Conservation (phyloP, 2,329 filamentous ascomycete genomes). For the Xylariaceae sp. region DNA sequence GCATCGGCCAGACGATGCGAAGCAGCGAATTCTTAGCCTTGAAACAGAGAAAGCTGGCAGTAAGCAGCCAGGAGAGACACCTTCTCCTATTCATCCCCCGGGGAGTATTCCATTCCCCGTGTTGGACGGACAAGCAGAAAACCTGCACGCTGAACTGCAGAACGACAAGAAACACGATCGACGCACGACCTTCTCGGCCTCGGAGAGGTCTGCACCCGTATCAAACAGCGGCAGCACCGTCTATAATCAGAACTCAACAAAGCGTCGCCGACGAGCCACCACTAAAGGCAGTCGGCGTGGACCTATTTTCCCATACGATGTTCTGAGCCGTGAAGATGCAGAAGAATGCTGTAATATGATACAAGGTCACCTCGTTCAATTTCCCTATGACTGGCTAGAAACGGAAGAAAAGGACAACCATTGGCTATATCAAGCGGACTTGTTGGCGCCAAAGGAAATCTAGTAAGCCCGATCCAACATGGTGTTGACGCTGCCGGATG, state of each 20-base stretch:
- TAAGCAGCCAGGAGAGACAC: conserved; percentile 32
- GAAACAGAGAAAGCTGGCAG: conserved; percentile 23
- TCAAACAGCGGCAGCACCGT: conserved; percentile 34
- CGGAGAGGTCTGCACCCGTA: conserved; percentile 44
- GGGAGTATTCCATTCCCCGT: conserved; percentile 46
- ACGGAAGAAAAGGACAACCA: conserved; percentile 90
- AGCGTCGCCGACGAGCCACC: conserved; percentile 61
- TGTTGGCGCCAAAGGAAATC: conserved; percentile 93
- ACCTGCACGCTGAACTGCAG: conserved; percentile 24
- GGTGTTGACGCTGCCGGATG: not conserved
- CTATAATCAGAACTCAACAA: conserved; percentile 39
- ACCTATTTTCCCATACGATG: conserved; percentile 64
- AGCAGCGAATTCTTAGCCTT: conserved; percentile 16
- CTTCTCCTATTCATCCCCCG: conserved; percentile 41
- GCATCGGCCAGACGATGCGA: conserved; percentile 18
- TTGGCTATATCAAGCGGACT: conserved; percentile 95
- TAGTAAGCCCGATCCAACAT: conserved; percentile 62
- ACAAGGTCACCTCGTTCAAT: conserved; percentile 84
- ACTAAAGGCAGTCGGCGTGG: conserved; percentile 65
- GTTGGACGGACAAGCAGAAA: conserved; percentile 38
- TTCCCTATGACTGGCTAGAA: conserved; percentile 93
- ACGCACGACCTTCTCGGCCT: conserved; percentile 53
- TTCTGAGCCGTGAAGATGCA: conserved; percentile 70
- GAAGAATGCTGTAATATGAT: conserved; percentile 77
- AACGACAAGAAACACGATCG: conserved; percentile 44